Conservation (phyloP, 2,329 filamentous ascomycete species). For the Aureobasidium uvarum region DNA sequence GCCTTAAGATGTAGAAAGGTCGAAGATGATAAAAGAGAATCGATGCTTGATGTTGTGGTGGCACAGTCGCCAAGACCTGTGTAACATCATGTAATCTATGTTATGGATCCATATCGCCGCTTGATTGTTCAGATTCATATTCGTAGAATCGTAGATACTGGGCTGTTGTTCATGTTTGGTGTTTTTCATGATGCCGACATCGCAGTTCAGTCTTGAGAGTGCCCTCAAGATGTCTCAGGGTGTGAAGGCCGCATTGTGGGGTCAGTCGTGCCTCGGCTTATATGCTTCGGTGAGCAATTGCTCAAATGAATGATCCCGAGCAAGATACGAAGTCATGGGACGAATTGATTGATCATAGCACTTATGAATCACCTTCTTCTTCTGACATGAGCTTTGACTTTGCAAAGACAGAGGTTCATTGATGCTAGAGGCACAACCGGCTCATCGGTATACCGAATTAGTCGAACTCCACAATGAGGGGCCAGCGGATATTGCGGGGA, state of each 20-base stretch:
- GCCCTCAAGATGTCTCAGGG: not conserved
- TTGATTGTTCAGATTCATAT: not conserved
- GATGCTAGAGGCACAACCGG: not conserved
- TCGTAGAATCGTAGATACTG: not conserved
- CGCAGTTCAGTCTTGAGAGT: not conserved
- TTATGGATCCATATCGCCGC: not conserved
- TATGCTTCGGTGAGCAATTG: not conserved
- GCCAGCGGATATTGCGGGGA: too few relatives aligned
- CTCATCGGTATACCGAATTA: constrained; percentile 10
- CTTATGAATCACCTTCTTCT: not conserved
- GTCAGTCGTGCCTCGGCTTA: constrained; percentile 3
- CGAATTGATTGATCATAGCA: not conserved
- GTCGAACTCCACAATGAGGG: not conserved
- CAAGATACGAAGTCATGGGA: not conserved
- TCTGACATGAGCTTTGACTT: not conserved
- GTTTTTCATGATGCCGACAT: not conserved
- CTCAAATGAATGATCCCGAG: not conserved
- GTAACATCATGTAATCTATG: not conserved
- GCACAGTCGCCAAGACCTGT: constrained; percentile 12
- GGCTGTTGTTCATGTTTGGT: not conserved
- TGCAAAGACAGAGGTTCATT: not conserved
- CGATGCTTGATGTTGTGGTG: not conserved
- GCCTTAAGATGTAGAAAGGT: not conserved
- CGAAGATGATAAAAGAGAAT: not conserved
- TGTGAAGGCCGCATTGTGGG: not conserved